Base-by-base conservation (phyloP, 2,329 filamentous ascomycete species). In the Sporothrix humicola region DNA sequence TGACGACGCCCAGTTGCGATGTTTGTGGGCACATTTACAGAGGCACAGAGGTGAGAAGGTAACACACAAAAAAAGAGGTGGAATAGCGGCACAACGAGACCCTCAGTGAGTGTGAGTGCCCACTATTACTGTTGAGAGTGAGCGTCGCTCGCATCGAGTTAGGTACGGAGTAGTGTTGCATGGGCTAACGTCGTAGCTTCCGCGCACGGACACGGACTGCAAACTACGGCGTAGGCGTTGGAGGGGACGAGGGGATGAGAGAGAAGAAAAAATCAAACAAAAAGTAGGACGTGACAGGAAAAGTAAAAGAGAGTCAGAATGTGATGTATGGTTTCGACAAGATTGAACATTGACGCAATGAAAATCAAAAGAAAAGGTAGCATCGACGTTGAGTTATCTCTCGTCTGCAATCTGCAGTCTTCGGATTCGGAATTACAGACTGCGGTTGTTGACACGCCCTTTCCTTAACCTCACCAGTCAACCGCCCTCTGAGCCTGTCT, bases 151-250 rank as follows among this genome's bases (percentile, higher is more conserved):
- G 31, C 8, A n/a, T n/a, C n/a, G 59, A 6, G 23, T 26, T 26
- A 26, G 23, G 23, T 26, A 26, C 23, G 23, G 23, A 26, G n/a
- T 50, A 26, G 46, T 26, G 65, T 50, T 37, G 26, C 20, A 69
- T n/a, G 44, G 46, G 65, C 65, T 69, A 69, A 69, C 65, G 65
- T 54, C 46, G 65, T 69, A 52, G 65, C 65, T 52, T 50, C 65
- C 15, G 65, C 65, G 65, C 65, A 69, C 65, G 65, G 65, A 69
- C 52, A 37, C 46, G 65, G 48, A 66, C 63, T 50, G 20, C 42
- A 66, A 50, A 66, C 61, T 46, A 50, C 42, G 61, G 42, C 44
- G 61, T 48, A 66, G 61, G 44, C 42, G 61, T 66, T 31, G 2
- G 5, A 5, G 31, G 2, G 31, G 42, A 48, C 20, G 61, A 48